Evolutionary conservation across 2,329 filamentous ascomycete species (phyloP), one percentile per base, ranked within the genome.

Genomic region (Exophiala viscosa): DNA sequence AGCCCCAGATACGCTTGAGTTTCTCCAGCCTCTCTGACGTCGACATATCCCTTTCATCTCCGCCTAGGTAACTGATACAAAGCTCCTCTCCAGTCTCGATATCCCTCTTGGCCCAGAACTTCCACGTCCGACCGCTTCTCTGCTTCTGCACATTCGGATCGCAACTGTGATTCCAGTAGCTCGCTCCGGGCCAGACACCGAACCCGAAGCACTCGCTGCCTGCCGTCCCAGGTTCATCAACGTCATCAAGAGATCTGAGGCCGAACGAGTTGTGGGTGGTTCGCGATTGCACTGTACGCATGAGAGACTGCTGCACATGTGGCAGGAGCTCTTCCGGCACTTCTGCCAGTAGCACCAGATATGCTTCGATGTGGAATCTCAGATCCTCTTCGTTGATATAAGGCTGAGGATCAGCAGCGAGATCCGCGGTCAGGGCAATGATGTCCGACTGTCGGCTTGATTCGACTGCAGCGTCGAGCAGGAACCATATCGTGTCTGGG

Each of bases 31-130:
- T 48, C 15, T 52, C 48, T 2, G 11, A 10, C 13, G 48, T 43
- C 13, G 35, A 18, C 13, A 58, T 40, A 31, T 55, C 52, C 32
- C 36, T 39, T 42, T 58, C 55, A 34, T 58, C 55, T 11, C 55
- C 55, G 13, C 55, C 55, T 8, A 58, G 52, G 42, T 58, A 58
- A 11, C 52, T 58, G 48, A 58, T 58, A 28, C 52, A 55, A n/a
- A 58, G 18, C 39, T 58, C 52, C 31, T 58, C 48, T 13, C 52
- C 52, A 17, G 38, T 20, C 17, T 38, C 28, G 36, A 55, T 11
- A 18, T 3, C 31, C 5, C 40, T 38, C 7, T 5, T 36, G 9
- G 34, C 31, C 10, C 23, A 42, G 44, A 58, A 58, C 14, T 13
- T 41, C 55, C 55, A 58, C 9, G 18, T 38, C 45, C 55, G 34